Percentiles rank a stretch among this genome's conserved stretches.
Evolutionary conservation across 2,329 filamentous ascomycete species (phyloP).

Genomic region (Rutstroemia sp.): DNA sequence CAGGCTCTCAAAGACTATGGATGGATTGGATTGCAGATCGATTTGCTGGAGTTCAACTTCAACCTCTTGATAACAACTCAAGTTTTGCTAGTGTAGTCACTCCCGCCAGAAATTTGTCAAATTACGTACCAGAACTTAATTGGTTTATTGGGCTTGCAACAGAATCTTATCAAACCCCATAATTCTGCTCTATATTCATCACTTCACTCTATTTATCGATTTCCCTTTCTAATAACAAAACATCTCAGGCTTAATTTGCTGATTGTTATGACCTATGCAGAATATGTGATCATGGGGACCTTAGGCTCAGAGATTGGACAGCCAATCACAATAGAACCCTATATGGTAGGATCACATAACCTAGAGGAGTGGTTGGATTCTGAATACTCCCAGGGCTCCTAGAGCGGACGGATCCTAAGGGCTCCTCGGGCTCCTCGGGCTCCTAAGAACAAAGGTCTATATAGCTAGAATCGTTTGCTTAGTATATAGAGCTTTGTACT

Average conservation of each 20-base stretch:
- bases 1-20: slow-evolving; percentile 1
- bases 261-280: not conserved
- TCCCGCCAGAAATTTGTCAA: not conserved
- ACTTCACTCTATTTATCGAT: not conserved
- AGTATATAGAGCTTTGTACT: no score
- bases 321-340: no score
- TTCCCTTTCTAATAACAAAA: not conserved
- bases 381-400: no score
- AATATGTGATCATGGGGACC: no score
- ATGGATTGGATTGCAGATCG: slow-evolving; percentile 7
- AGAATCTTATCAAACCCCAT: not conserved
- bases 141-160: not conserved
- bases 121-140: not conserved
- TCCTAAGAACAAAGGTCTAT: no score
- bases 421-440: no score
- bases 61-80: not conserved
- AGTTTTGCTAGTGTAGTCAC: not conserved
- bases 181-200: not conserved
- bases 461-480: no score
- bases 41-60: slow-evolving; percentile 1
- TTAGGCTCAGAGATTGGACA: no score
- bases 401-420: no score
- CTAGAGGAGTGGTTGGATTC: no score
- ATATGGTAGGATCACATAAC: no score
- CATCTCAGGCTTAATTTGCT: not conserved